Percentiles rank a stretch among this genome's conserved stretches.
Conservation (phyloP, 371 early-diverging fungal genomes). For the Chytridiales sp. region DNA sequence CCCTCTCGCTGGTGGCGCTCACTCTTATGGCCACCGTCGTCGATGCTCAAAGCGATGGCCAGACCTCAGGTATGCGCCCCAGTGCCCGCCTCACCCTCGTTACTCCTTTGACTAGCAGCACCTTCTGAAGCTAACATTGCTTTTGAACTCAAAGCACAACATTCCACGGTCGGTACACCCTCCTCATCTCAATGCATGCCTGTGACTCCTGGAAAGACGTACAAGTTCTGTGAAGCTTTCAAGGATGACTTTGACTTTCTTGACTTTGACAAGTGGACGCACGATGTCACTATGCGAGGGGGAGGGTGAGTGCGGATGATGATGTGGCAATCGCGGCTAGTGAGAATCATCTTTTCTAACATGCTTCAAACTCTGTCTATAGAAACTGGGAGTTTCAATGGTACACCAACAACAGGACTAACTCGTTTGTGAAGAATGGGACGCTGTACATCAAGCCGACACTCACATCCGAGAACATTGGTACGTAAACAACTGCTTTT, state of each 20-base stretch:
- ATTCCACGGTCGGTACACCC: constrained; percentile 9
- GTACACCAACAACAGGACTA: constrained; percentile 36
- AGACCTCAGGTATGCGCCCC: too few relatives aligned
- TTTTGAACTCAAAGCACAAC: too few relatives aligned
- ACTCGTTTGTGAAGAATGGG: constrained; percentile 66
- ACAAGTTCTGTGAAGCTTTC: constrained; percentile 55
- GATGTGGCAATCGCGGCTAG: not conserved
- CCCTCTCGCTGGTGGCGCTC: too few relatives aligned
- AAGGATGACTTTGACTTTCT: constrained; percentile 64
- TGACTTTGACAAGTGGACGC: constrained; percentile 44
- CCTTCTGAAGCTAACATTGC: too few relatives aligned
- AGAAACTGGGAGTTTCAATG: constrained; percentile 33
- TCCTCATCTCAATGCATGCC: constrained; percentile 1
- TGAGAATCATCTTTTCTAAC: constrained; percentile 11
- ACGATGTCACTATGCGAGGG: constrained; percentile 31
- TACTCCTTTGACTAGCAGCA: too few relatives aligned
- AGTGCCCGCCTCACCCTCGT: too few relatives aligned
- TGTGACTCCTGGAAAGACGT: not conserved
- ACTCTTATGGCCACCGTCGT: too few relatives aligned
- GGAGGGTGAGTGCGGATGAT: constrained; percentile 17
- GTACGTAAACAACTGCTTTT: too few relatives aligned
- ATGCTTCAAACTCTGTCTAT: too few relatives aligned
- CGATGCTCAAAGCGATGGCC: too few relatives aligned
- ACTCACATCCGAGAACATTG: constrained; percentile 46
- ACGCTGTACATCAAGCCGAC: constrained; percentile 66